Conservation (phyloP, 768 basidiomycete genomes). For the Russula sp. region DNA sequence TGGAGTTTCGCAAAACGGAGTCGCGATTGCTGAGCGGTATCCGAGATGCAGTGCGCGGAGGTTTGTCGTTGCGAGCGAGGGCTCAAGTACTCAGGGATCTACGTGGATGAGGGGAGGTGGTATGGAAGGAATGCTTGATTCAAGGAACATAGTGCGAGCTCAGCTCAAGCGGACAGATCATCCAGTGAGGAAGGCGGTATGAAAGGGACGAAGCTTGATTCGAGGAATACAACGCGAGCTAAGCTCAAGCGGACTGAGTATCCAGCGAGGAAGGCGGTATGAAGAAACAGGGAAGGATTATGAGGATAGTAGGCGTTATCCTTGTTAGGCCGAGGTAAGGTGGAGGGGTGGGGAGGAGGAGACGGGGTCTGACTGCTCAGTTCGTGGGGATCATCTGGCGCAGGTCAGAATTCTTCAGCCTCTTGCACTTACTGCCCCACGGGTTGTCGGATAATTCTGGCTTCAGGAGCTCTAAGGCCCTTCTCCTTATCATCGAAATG, state of each 20-base stretch:
- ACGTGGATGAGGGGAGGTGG: constrained; percentile 18
- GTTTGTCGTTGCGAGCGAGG: constrained; percentile 20
- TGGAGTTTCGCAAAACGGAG: constrained; percentile 35
- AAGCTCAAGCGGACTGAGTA: constrained; percentile 39
- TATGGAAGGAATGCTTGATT: constrained; percentile 18
- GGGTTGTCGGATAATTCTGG: neutral
- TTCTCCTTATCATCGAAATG: neutral
- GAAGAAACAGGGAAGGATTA: constrained; percentile 89
- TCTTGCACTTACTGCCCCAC: neutral
- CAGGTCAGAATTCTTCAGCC: constrained; percentile 6
- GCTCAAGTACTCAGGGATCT: constrained; percentile 18
- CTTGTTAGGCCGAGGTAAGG: constrained; percentile 49
- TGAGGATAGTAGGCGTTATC: constrained; percentile 68
- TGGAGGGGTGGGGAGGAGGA: constrained; percentile 39
- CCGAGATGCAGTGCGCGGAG: constrained; percentile 48
- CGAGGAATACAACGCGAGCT: constrained; percentile 31
- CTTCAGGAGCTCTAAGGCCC: neutral
- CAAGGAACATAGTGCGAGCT: constrained; percentile 31
- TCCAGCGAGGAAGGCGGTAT: constrained; percentile 46
- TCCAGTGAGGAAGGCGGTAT: constrained; percentile 46
- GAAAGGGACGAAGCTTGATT: constrained; percentile 38
- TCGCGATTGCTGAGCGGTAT: constrained; percentile 51
- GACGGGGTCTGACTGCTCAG: constrained; percentile 32
- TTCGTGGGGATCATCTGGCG: constrained; percentile 28
- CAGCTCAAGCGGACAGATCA: constrained; percentile 39